These are phyloP conservation scores for Wilhelminamyces savonicus DNA, from an alignment of 805 yeast species.

Conservation along the genomic window DNA sequence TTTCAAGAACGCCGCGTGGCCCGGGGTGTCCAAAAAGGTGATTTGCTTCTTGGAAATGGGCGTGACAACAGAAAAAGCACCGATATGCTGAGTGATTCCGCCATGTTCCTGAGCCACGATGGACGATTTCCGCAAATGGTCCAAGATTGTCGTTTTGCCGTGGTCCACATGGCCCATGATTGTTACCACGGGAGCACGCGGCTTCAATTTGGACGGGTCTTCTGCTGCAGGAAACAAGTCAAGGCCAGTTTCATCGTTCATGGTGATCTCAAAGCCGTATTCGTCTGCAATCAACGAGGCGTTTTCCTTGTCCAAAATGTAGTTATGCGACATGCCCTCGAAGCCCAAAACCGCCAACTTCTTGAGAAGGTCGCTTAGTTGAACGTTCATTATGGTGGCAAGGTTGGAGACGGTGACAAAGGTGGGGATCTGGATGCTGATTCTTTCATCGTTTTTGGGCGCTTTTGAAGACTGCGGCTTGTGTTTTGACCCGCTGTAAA, in stretches of 20 bases:
- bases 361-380: slow-evolving; percentile 52
- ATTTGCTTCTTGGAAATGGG: slow-evolving; percentile 68
- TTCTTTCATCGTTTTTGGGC: slow-evolving; percentile 5
- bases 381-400: slow-evolving; percentile 62
- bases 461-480: neutral
- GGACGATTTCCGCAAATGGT: slow-evolving; percentile 76
- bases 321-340: slow-evolving; percentile 62
- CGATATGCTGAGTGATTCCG: slow-evolving; percentile 96
- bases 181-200: slow-evolving; percentile 91
- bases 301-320: slow-evolving; percentile 79
- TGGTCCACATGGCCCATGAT: slow-evolving; percentile 99
- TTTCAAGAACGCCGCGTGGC: slow-evolving; percentile 93
- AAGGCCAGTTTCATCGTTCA: slow-evolving; percentile 53
- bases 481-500: no score
- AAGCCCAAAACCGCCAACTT: slow-evolving; percentile 68
- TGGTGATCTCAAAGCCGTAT: slow-evolving; percentile 61
- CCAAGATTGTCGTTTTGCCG: slow-evolving; percentile 93
- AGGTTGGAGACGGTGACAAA: slow-evolving; percentile 75
- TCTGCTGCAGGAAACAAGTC: slow-evolving; percentile 53
- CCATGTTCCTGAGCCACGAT: slow-evolving; percentile 85
- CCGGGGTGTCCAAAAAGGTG: slow-evolving; percentile 95
- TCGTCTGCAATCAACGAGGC: slow-evolving; percentile 87
- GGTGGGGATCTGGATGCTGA: slow-evolving; percentile 54
- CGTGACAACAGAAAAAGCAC: slow-evolving; percentile 87
- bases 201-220: slow-evolving; percentile 40